Evolutionary conservation across 2,329 filamentous ascomycete genomes (phyloP).

Genomic region (Colletotrichum sojae): DNA sequence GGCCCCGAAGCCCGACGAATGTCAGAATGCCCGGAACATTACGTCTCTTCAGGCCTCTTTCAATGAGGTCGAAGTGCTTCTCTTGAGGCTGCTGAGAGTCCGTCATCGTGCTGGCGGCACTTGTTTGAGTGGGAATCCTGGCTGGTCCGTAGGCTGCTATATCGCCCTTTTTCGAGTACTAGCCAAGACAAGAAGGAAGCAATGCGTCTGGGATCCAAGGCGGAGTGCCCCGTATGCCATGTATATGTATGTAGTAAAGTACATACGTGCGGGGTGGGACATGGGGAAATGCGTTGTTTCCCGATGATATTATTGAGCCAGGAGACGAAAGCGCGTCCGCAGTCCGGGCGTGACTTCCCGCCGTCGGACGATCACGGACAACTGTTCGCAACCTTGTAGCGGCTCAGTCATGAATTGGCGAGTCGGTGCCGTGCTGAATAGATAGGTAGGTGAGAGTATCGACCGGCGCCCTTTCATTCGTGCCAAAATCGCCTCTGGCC

Average conservation of each 20-base stretch:
- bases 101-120: slow-evolving; percentile 19
- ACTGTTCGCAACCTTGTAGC: background rate
- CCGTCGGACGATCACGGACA: background rate
- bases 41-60: slow-evolving; percentile 53
- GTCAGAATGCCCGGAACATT: slow-evolving; percentile 53
- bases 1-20: slow-evolving; percentile 55
- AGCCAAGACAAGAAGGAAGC: background rate
- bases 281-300: slow-evolving; percentile 12
- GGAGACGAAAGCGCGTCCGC: slow-evolving; percentile 10
- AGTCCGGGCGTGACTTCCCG: background rate
- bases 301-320: background rate
- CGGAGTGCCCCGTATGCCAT: background rate
- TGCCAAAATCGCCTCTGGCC: background rate
- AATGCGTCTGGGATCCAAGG: background rate
- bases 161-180: too few relatives aligned
- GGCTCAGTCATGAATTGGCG: too few relatives aligned
- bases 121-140: background rate
- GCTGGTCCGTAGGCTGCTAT: background rate
- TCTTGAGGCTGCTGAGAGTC: slow-evolving; percentile 14
- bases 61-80: slow-evolving; percentile 50
- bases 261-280: slow-evolving; percentile 2
- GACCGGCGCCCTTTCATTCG: too few relatives aligned
- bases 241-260: background rate
- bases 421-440: background rate
- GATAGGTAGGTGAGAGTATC: too few relatives aligned